A percentile compares a stretch with the other conserved stretches of the same genome.
Evolutionary conservation across 2,329 filamentous ascomycete species (phyloP).

Genomic region (Aspergillus eucalypticola): DNA sequence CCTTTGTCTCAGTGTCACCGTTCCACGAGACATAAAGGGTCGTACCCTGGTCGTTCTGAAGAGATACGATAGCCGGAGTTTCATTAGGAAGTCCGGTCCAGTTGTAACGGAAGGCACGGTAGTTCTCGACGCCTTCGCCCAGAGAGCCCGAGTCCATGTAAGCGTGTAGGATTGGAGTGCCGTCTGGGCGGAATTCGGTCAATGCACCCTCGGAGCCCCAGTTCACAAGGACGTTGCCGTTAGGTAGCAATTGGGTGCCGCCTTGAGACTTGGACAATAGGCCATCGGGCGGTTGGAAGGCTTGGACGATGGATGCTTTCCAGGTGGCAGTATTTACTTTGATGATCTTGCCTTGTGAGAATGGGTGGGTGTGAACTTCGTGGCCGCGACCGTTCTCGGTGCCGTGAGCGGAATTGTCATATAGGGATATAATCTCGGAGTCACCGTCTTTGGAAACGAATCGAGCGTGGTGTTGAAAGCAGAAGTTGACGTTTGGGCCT

Average conservation of each 20-base stretch:
- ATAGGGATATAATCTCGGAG: constrained; percentile 30
- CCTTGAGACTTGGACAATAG: constrained; percentile 33
- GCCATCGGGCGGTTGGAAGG: constrained; percentile 30
- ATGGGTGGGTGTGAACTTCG: constrained; percentile 22
- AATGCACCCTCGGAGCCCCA: constrained; percentile 38
- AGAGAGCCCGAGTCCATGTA: constrained; percentile 37
- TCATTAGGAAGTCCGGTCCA: constrained; percentile 33
- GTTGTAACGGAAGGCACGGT: constrained; percentile 40
- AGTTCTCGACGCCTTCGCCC: constrained; percentile 35
- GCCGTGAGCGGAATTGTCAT: constrained; percentile 33
- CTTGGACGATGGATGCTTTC: too few relatives aligned
- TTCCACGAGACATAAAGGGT: neutral
- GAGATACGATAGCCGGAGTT: constrained; percentile 33
- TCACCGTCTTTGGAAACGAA: constrained; percentile 26
- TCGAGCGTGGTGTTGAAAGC: constrained; percentile 38
- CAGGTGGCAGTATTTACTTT: too few relatives aligned
- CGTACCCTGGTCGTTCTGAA: neutral
- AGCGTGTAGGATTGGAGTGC: constrained; percentile 16
- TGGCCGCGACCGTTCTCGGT: constrained; percentile 27
- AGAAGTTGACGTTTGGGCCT: constrained; percentile 33
- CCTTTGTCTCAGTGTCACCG: neutral
- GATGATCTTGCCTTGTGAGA: too few relatives aligned
- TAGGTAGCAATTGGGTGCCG: constrained; percentile 32
- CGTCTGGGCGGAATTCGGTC: constrained; percentile 33
- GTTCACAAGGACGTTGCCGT: constrained; percentile 36